Base-by-base conservation (phyloP, 805 yeast genomes). In the Candida sakaeoensis region DNA sequence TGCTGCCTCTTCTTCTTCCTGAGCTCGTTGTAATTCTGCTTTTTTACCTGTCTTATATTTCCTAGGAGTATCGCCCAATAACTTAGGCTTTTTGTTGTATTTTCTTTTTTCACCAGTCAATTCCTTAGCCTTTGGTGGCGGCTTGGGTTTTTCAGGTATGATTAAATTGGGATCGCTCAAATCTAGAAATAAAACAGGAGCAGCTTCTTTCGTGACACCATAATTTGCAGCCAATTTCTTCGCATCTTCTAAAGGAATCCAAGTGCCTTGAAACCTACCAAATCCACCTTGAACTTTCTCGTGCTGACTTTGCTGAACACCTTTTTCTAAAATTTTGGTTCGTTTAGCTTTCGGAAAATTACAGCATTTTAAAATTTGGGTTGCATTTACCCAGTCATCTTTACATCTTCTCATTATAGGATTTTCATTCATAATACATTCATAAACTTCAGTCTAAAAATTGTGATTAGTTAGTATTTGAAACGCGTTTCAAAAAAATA, bases 231-330 rank as follows among this genome's bases (percentile, higher is more conserved):
- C 74, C 40, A 68, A 54, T 34, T 58, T 50, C 36, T 55, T 63
- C 1, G 96, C 97, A 36, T 85, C 77, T 5, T 73, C 79, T 46
- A 86, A 62, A 0, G 97, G 97, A 7, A 90, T 90, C 96, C 96
- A 90, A 2, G 97, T 90, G 13, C 96, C 97, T 61, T 91, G 98
- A 61, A 89, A 91, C 55, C 90, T 82, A 39, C 98, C 98, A 58
- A 89, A 90, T 2, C 98, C 98, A 46, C 98, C 98, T 61, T 90
- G 98, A 16, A 90, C 88, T 59, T 91, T 91, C 54, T 90, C 96
- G 58, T 90, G 97, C 14, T 71, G 63, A 4, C 95, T 95, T 30
- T 75, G 76, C 55, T 91, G 96, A n/a, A 91, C 95, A 47, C 90
- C 96, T 53, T 84, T 80, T 58, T 90, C 98, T 51, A 90, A 72